A percentile compares a stretch with the other conserved stretches of the same genome.
Evolutionary conservation across 495 filamentous ascomycete species (phyloP).

Genomic region (Parmelia sp.): DNA sequence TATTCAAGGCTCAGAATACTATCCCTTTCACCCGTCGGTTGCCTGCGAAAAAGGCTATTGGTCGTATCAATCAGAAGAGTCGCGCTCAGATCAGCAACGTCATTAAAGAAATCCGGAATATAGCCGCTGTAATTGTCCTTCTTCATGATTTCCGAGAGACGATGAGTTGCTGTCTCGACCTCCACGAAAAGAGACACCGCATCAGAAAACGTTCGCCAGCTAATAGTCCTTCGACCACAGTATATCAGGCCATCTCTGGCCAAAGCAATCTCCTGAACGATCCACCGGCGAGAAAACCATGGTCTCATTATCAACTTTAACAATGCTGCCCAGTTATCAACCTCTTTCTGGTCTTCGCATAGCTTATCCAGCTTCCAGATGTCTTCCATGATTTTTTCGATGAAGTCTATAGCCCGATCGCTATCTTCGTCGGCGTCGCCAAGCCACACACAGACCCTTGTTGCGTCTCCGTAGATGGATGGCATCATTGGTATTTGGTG

Average conservation of each 20-base stretch:
- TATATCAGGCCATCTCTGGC: constrained; percentile 12
- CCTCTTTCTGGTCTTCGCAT: constrained; percentile 3
- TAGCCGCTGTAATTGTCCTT: neutral
- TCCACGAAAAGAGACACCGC: constrained; percentile 17
- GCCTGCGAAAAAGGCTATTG: constrained; percentile 5
- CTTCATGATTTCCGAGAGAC: constrained; percentile 14
- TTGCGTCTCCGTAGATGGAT: constrained; percentile 26
- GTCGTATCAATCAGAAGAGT: neutral
- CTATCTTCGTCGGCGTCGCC: constrained; percentile 1
- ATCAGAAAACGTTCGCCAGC: constrained; percentile 14
- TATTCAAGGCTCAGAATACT: constrained; percentile 5
- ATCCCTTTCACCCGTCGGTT: neutral
- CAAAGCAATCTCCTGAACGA: constrained; percentile 24
- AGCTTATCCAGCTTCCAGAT: constrained; percentile 13
- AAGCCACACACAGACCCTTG: constrained; percentile 30
- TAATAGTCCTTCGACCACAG: constrained; percentile 10
- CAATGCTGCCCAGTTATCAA: constrained; percentile 10
- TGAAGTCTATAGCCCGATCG: constrained; percentile 13
- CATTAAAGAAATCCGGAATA: constrained; percentile 2
- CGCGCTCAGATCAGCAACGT: neutral
- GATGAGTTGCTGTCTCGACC: constrained; percentile 8
- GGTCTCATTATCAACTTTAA: constrained; percentile 12
- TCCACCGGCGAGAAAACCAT: constrained; percentile 21
- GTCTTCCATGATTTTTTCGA: constrained; percentile 10
- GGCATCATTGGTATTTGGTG: constrained; percentile 23